Base-by-base conservation (phyloP, 129 eudicot genomes). In the Escallonia rubra region DNA sequence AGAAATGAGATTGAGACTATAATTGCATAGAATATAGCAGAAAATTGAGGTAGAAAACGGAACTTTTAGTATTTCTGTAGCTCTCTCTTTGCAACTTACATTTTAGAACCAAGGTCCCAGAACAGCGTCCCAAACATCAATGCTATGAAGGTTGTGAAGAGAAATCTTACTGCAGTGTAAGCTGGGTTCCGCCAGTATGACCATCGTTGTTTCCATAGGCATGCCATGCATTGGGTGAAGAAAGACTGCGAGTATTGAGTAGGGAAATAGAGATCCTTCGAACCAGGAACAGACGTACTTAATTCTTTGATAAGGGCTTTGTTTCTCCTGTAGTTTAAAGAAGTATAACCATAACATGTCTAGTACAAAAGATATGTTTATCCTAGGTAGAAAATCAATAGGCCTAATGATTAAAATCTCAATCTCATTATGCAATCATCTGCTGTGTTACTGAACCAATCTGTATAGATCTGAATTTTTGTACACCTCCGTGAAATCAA, bases 181-280 rank as follows among this genome's bases (percentile, higher is more conserved):
- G 87, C 65, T 7, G 97, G 87, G 70, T 85, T 91, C 12, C 96
- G 80, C 97, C 97, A 87, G 77, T 91, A 91, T 4, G 97, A 91
- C 80, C 69, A 70, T 59, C 78, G 75, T 66, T 87, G 93, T 78
- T 91, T 91, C 94, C 96, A 91, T 43, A 91, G 68, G 77, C 96
- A 87, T 48, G 96, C 97, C 10, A 78, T 11, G 74, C 86, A 79
- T 13, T 91, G 97, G 61, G 56, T 63, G 55, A 66, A n/a, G 80
- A 88, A 91, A 8, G 96, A 54, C 15, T 85, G 93, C 0, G 96
- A 70, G 66, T 52, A 91, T 58, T 78, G 79, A 23, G 82, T 78
- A 0, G 88, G 83, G 77, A 91, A 91, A 48, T 83, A 65, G 44
- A 91, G 81, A 59, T 87, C 97, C 41, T 81, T 61, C 16, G 86